These are phyloP conservation scores for Elsinoe australis DNA, from an alignment of 2,329 filamentous ascomycete species.

Conservation along the genomic window DNA sequence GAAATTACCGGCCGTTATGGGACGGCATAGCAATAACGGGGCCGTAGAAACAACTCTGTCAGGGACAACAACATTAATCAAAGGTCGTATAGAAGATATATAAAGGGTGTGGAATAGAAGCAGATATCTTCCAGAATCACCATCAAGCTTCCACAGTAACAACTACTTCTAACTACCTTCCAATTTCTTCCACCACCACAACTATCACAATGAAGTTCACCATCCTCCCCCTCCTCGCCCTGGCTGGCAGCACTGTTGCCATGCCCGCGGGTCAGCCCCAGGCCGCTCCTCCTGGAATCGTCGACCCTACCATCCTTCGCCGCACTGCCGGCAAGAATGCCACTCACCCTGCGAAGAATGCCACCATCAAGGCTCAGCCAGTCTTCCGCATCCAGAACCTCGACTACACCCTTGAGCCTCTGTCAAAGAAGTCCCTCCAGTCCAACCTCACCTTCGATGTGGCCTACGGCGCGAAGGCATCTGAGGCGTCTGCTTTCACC, in stretches of 20 bases:
- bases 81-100: too few relatives aligned
- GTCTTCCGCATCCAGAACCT: conserved; percentile 3
- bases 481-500: not conserved
- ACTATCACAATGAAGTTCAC: conserved; percentile 15
- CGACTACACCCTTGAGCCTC: conserved; percentile 7
- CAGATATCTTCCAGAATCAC: too few relatives aligned
- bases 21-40: conserved; percentile 5
- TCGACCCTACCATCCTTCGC: conserved; percentile 4
- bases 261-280: conserved; percentile 2
- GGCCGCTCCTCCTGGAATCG: conserved; percentile 10
- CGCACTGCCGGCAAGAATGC: conserved; percentile 6
- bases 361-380: not conserved
- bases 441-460: conserved; percentile 7
- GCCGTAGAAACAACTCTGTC: conserved; percentile 11
- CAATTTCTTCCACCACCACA: not conserved
- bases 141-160: too few relatives aligned
- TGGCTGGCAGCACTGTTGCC: conserved; percentile 4
- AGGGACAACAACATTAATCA: not conserved
- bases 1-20: conserved; percentile 7
- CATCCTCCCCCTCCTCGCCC: conserved; percentile 7
- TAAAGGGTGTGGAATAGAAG: too few relatives aligned
- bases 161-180: not conserved
- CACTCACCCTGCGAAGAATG: not conserved
- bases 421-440: not conserved
- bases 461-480: not conserved